Conservation (phyloP, 768 basidiomycete species). For the Calocera cornea region DNA sequence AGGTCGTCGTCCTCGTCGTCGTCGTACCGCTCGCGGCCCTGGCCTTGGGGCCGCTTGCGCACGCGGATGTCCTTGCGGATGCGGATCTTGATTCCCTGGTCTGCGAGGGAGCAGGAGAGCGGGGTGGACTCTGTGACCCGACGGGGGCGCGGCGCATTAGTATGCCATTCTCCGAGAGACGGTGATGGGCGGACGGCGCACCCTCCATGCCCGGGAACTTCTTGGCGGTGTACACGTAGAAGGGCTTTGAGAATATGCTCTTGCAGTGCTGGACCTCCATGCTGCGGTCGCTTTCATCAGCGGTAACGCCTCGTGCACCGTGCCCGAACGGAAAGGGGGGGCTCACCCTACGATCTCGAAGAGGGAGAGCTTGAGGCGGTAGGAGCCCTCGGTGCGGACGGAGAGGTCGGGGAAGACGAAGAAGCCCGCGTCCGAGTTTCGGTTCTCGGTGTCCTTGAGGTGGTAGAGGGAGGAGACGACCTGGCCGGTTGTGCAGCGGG, state of each 20-base stretch:
- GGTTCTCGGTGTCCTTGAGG: constrained; percentile 55
- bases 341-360: constrained; percentile 88
- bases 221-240: constrained; percentile 92
- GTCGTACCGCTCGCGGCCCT: background rate
- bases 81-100: constrained; percentile 90
- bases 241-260: constrained; percentile 73
- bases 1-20: background rate
- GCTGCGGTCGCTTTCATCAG: constrained; percentile 26
- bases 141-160: constrained; percentile 7
- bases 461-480: constrained; percentile 87
- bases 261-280: constrained; percentile 83
- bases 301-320: background rate
- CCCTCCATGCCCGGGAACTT: constrained; percentile 96
- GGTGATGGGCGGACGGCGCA: constrained; percentile 25
- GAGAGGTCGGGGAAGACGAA: constrained; percentile 94
- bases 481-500: constrained; percentile 78
- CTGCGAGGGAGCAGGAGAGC: constrained; percentile 79
- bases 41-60: constrained; percentile 34
- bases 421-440: constrained; percentile 66
- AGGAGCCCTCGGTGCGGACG: constrained; percentile 84
- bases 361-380: constrained; percentile 59
- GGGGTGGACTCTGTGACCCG: constrained; percentile 59
- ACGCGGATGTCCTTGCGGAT: constrained; percentile 85
- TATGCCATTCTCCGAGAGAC: background rate
- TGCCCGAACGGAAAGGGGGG: background rate